phyloP scores from a whole-genome alignment of 805 yeast genomes.

The Myxozyma mucilagina region DNA sequence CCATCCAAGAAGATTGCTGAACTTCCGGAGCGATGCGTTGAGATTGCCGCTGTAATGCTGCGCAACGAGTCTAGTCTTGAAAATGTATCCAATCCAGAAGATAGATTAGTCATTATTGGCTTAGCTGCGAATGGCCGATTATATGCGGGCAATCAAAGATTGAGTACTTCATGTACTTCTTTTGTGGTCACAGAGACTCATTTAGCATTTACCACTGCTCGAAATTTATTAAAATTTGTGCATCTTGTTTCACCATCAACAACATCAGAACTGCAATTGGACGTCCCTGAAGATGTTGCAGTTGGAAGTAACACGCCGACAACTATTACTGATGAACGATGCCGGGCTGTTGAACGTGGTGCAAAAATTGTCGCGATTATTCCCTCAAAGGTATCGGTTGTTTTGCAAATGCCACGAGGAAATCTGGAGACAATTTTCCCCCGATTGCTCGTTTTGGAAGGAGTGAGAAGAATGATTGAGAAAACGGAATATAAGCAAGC shows the following conservation, averaged over 20 bases:
- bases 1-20: neutral
- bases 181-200: constrained; percentile 69
- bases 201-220: constrained; percentile 83
- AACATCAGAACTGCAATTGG: constrained; percentile 23
- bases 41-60: constrained; percentile 13
- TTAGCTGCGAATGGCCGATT: constrained; percentile 73
- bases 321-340: constrained; percentile 65
- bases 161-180: constrained; percentile 80
- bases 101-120: constrained; percentile 63
- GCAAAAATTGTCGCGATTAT: constrained; percentile 77
- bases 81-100: constrained; percentile 44
- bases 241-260: constrained; percentile 51
- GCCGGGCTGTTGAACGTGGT: constrained; percentile 88
- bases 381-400: constrained; percentile 79
- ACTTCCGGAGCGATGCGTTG: constrained; percentile 25
- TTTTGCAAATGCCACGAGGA: constrained; percentile 93
- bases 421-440: constrained; percentile 93
- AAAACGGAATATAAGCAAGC: constrained; percentile 66
- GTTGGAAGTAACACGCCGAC: constrained; percentile 18
- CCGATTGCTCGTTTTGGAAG: constrained; percentile 83
- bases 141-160: constrained; percentile 57
- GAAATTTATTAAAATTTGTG: constrained; percentile 75
- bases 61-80: neutral
- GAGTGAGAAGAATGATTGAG: constrained; percentile 70
- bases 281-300: constrained; percentile 41